A percentile compares a stretch with the other conserved stretches of the same genome.
Evolutionary conservation across 1,139 yeast genomes (phyloP).

Genomic region (Yamadazyma taylorii): DNA sequence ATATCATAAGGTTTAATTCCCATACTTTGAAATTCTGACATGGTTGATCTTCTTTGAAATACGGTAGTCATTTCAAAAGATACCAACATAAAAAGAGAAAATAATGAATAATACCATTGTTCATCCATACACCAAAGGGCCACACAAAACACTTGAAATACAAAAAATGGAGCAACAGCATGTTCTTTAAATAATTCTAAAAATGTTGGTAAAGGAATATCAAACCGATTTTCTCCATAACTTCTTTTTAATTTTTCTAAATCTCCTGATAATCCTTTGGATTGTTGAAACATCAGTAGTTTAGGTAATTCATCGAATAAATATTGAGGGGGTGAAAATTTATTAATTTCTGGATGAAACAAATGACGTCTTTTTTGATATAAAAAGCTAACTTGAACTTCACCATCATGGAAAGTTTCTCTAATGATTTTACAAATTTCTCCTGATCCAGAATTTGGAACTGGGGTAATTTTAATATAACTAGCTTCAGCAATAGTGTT

Average conservation of each 20-base stretch:
- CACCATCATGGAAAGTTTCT: conserved; percentile 58
- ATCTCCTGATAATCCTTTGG: conserved; percentile 65
- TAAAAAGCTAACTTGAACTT: conserved; percentile 66
- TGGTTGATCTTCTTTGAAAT: conserved; percentile 90
- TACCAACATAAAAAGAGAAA: conserved; percentile 88
- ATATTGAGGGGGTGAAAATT: conserved; percentile 82
- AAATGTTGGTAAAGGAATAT: conserved; percentile 93
- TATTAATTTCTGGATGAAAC: conserved; percentile 51
- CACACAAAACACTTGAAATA: conserved; percentile 93
- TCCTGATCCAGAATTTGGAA: conserved; percentile 82
- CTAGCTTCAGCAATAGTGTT: conserved; percentile 59
- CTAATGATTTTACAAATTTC: conserved; percentile 70
- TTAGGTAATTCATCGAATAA: conserved; percentile 64
- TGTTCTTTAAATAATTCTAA: conserved; percentile 91
- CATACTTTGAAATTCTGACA: conserved; percentile 95
- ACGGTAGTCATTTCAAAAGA: conserved; percentile 95
- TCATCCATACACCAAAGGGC: conserved; percentile 97
- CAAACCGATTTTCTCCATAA: conserved; percentile 86
- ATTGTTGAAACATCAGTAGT: conserved; percentile 57
- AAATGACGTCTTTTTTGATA: conserved; percentile 94
- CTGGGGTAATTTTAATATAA: conserved; percentile 74
- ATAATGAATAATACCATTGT: conserved; percentile 92
- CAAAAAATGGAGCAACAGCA: conserved; percentile 97
- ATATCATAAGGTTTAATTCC: conserved; percentile 89
- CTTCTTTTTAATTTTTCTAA: conserved; percentile 55